Percentiles rank a stretch among this genome's conserved stretches.
These are phyloP conservation scores for Mortierella sp. DNA, from an alignment of 371 early-diverging fungal species.

Conservation along the genomic window DNA sequence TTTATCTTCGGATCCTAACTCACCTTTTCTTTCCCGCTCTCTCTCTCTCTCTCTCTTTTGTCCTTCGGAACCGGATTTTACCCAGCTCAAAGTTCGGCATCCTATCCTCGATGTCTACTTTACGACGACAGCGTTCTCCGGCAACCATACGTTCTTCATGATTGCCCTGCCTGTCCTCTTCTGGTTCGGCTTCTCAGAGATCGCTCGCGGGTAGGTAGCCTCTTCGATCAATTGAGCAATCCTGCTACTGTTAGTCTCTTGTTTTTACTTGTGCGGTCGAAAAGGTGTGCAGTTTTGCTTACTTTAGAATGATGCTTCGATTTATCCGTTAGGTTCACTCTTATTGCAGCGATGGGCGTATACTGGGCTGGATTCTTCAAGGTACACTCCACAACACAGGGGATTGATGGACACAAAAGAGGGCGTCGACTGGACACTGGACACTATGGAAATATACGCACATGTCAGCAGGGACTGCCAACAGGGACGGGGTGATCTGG, in stretches of 20 bases:
- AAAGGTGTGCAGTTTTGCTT: neutral
- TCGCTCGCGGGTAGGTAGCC: constrained; percentile 70
- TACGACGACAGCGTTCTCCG: constrained; percentile 74
- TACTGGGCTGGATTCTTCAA: constrained; percentile 78
- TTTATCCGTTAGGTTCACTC: constrained; percentile 34
- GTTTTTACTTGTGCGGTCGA: neutral
- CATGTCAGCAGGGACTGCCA: neutral
- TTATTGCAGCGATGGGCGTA: constrained; percentile 71
- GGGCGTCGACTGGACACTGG: neutral
- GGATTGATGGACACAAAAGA: neutral
- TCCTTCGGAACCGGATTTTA: constrained; percentile 1
- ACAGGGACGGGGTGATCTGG: neutral
- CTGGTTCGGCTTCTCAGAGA: constrained; percentile 75
- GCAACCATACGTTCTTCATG: constrained; percentile 83
- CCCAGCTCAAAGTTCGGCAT: constrained; percentile 49
- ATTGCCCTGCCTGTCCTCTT: constrained; percentile 76
- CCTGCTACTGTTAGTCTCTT: neutral
- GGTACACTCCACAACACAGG: constrained; percentile 53
- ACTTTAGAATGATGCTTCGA: neutral
- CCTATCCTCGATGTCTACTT: constrained; percentile 72
- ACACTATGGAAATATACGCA: neutral
- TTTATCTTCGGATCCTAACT: neutral
- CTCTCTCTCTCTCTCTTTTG: neutral
- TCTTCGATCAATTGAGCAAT: neutral
- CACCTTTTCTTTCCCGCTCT: neutral